Percentiles rank a stretch among this genome's conserved stretches.
phyloP scores from a whole-genome alignment of 306 rosid genomes.

The Quercus rubra region DNA sequence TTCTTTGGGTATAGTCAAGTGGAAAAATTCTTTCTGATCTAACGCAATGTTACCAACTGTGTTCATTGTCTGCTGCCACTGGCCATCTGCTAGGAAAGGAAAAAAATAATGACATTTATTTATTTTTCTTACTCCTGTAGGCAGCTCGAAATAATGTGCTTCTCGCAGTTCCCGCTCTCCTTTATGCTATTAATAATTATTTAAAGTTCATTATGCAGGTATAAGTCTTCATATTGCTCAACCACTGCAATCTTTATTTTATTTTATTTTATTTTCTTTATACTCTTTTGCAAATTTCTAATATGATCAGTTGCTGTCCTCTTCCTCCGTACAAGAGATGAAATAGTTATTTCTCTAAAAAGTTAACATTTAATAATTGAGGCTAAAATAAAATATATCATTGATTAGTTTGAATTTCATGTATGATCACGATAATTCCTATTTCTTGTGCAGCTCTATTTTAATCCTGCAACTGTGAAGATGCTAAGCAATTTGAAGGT shows the following conservation, averaged over 20 bases:
- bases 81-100: background rate
- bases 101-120: background rate
- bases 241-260: background rate
- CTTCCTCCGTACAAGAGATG: background rate
- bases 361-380: background rate
- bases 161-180: background rate
- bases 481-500: slow-evolving; percentile 99
- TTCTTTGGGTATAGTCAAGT: background rate
- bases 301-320: background rate
- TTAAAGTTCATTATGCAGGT: slow-evolving; percentile 5
- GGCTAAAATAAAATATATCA: background rate
- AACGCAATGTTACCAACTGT: background rate
- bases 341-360: background rate
- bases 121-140: background rate
- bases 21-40: background rate
- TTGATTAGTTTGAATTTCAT: background rate
- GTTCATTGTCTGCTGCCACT: background rate
- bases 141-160: background rate
- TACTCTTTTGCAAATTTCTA: background rate
- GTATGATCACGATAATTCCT: background rate
- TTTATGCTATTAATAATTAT: background rate
- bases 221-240: background rate
- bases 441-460: slow-evolving; percentile 78
- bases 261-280: background rate
- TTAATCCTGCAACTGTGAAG: slow-evolving; percentile 99